Conservation (phyloP, 1,284 basidiomycete genomes). For the Anthracocystis panici-leucophaei region DNA sequence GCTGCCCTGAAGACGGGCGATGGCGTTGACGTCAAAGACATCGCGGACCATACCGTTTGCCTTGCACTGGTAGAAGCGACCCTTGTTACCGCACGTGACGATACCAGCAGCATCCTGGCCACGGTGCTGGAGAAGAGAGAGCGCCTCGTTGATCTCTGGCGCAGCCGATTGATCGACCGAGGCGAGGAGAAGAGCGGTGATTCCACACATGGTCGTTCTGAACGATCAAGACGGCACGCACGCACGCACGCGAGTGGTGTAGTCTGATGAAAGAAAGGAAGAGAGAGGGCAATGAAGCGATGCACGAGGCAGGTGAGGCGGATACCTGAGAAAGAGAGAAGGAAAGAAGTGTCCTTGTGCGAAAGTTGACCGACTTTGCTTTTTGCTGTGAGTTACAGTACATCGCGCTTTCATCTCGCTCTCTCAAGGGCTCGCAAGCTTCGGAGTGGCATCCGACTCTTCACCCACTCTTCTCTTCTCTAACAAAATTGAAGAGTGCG, state of each 20-base stretch:
- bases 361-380: conserved; percentile 1
- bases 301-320: conserved; percentile 30
- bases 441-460: not conserved
- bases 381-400: not conserved
- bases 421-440: not conserved
- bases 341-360: conserved; percentile 15
- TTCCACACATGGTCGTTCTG: conserved; percentile 66
- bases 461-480: not conserved
- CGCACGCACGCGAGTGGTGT: not conserved
- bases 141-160: conserved; percentile 69
- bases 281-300: conserved; percentile 18
- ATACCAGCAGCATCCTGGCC: conserved; percentile 99
- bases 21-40: conserved; percentile 86
- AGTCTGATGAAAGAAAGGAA: not conserved
- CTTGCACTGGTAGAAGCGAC: conserved; percentile 97
- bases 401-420: not conserved
- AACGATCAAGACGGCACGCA: not conserved
- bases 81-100: conserved; percentile 94
- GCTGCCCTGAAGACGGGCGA: conserved; percentile 84
- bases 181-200: conserved; percentile 66
- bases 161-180: conserved; percentile 51
- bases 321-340: conserved; percentile 39
- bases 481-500: not conserved
- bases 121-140: conserved; percentile 68
- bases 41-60: conserved; percentile 99